Conservation (phyloP, 331 rosid species). For the Cydonia oblonga region DNA sequence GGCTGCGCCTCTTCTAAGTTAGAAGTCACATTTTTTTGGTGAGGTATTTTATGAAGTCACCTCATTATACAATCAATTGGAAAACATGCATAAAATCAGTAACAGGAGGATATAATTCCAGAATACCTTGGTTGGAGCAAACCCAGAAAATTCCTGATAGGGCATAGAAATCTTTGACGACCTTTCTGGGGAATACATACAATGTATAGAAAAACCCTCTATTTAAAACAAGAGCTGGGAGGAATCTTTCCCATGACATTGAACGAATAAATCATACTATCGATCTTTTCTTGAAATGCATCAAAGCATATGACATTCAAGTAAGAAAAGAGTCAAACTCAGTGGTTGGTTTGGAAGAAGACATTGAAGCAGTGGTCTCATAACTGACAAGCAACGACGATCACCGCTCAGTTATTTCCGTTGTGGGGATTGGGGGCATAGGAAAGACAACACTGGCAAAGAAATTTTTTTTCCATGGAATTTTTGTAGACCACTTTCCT, state of each 20-base stretch:
- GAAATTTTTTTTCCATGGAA: conserved; percentile 5
- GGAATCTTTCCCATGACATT: background rate
- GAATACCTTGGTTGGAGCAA: background rate
- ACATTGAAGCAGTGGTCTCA: conserved; percentile 2
- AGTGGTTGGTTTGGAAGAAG: conserved; percentile 15
- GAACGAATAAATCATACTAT: background rate
- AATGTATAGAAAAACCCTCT: background rate
- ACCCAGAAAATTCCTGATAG: background rate
- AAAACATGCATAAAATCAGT: background rate
- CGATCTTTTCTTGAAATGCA: background rate
- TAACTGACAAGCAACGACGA: background rate
- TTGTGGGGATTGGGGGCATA: conserved; percentile 28
- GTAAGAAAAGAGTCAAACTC: background rate
- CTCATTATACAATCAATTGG: background rate
- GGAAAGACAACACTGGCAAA: conserved; percentile 38
- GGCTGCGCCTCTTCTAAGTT: no score
- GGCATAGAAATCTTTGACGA: background rate
- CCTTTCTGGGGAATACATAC: background rate
- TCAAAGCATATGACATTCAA: background rate
- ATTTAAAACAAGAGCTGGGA: background rate
- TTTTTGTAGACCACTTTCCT: background rate
- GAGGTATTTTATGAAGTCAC: background rate
- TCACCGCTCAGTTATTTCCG: background rate
- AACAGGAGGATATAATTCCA: background rate
- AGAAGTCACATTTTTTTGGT: background rate